A percentile compares a stretch with the other conserved stretches of the same genome.
These are phyloP conservation scores for Clavariopsis aquatica DNA, from an alignment of 495 filamentous ascomycete genomes.

Conservation along the genomic window DNA sequence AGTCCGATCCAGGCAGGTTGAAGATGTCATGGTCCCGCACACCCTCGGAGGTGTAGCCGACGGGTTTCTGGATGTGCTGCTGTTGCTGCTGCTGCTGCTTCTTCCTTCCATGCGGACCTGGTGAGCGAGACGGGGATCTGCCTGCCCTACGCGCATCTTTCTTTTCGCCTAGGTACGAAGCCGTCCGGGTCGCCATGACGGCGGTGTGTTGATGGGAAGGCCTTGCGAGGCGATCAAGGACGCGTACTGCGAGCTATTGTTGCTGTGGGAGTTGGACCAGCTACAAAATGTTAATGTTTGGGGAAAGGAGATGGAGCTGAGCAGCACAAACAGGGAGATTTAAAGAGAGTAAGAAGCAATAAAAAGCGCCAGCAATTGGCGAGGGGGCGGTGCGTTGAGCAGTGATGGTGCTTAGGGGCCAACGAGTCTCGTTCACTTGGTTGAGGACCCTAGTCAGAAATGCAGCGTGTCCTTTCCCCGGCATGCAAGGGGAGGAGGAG, in stretches of 20 bases:
- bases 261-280: conserved; percentile 5
- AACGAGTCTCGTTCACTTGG: conserved; percentile 1
- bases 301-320: conserved; percentile 10
- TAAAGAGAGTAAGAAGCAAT: conserved; percentile 29
- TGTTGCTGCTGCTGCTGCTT: conserved; percentile 27
- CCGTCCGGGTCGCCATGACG: conserved; percentile 35
- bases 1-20: conserved; percentile 74
- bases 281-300: not conserved
- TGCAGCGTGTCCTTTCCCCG: not conserved
- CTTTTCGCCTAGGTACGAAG: conserved; percentile 27
- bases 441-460: conserved; percentile 12
- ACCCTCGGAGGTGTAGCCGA: conserved; percentile 66
- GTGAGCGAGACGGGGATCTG: conserved; percentile 37
- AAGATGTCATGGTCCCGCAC: conserved; percentile 65
- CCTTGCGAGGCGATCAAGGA: not conserved
- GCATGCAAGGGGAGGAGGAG: conserved; percentile 22
- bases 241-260: not conserved
- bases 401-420: conserved; percentile 22
- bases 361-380: conserved; percentile 11
- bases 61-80: conserved; percentile 35
- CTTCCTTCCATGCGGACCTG: conserved; percentile 31
- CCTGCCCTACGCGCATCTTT: conserved; percentile 26
- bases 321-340: not conserved
- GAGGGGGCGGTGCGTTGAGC: conserved; percentile 4
- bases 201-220: conserved; percentile 13